Conservation (phyloP, 2,329 filamentous ascomycete species). For the Dactylonectria estremocensis region DNA sequence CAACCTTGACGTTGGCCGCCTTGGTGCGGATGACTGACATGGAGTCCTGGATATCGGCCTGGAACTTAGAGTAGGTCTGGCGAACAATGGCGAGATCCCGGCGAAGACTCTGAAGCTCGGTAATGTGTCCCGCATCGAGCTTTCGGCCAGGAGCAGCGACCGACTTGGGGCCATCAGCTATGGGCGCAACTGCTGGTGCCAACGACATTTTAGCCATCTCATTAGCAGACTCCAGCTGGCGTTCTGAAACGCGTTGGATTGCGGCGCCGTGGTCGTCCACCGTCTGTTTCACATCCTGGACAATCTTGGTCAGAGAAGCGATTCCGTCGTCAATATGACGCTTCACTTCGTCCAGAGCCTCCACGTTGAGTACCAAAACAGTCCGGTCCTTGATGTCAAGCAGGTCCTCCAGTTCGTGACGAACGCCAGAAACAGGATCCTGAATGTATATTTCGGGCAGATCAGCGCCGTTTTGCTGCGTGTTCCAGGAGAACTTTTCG, state of each 20-base stretch:
- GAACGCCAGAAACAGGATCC: slow-evolving; percentile 94
- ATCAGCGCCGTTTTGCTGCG: slow-evolving; percentile 92
- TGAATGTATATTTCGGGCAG: slow-evolving; percentile 98
- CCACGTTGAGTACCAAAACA: slow-evolving; percentile 94
- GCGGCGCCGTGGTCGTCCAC: slow-evolving; percentile 87
- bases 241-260: slow-evolving; percentile 89
- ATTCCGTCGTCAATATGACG: slow-evolving; percentile 95
- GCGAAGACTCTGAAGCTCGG: slow-evolving; percentile 85
- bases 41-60: slow-evolving; percentile 87
- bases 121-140: slow-evolving; percentile 74
- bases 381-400: slow-evolving; percentile 94
- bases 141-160: slow-evolving; percentile 56
- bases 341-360: slow-evolving; percentile 95
- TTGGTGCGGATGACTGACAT: slow-evolving; percentile 89
- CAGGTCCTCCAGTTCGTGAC: slow-evolving; percentile 95
- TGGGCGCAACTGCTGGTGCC: slow-evolving; percentile 60
- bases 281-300: slow-evolving; percentile 89
- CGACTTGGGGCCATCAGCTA: slow-evolving; percentile 58
- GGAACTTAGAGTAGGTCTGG: slow-evolving; percentile 94
- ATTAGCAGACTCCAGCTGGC: slow-evolving; percentile 90
- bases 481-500: slow-evolving; percentile 99
- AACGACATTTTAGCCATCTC: slow-evolving; percentile 79
- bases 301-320: slow-evolving; percentile 81
- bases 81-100: slow-evolving; percentile 92
- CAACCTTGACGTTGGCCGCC: slow-evolving; percentile 84